phyloP scores from a whole-genome alignment of 2,329 filamentous ascomycete species.

The Arachnopeziza araneosa region DNA sequence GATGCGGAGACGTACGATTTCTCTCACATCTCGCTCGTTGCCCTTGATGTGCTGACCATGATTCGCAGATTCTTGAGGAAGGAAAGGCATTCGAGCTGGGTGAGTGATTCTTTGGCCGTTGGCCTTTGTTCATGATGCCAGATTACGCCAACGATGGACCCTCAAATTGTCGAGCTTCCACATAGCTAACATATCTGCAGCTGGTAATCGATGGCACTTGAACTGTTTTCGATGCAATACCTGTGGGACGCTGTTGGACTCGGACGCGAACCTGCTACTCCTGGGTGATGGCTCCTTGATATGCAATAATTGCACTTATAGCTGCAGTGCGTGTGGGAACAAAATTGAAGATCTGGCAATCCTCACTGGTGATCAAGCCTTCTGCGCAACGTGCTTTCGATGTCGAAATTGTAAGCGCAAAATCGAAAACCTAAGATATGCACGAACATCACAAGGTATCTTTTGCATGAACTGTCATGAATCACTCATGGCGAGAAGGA shows the following conservation, averaged over 20 bases:
- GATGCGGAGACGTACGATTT: slow-evolving; percentile 74
- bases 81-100: slow-evolving; percentile 97
- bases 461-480: slow-evolving; percentile 99
- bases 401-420: slow-evolving; percentile 98
- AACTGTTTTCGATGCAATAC: slow-evolving; percentile 98
- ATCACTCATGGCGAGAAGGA: slow-evolving; percentile 84
- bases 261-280: slow-evolving; percentile 92
- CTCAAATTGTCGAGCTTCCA: background rate
- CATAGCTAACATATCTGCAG: slow-evolving; percentile 43
- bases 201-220: slow-evolving; percentile 96
- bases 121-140: background rate
- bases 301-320: slow-evolving; percentile 99
- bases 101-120: slow-evolving; percentile 39
- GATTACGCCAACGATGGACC: background rate
- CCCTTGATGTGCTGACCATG: slow-evolving; percentile 19
- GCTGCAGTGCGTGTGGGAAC: slow-evolving; percentile 91
- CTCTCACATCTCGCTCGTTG: slow-evolving; percentile 14
- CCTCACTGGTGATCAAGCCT: slow-evolving; percentile 94
- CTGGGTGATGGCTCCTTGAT: slow-evolving; percentile 97
- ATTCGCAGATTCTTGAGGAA: slow-evolving; percentile 82
- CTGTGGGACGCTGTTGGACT: slow-evolving; percentile 92
- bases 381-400: slow-evolving; percentile 94
- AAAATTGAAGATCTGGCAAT: slow-evolving; percentile 99
- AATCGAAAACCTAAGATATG: slow-evolving; percentile 97
- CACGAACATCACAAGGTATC: slow-evolving; percentile 93